Evolutionary conservation across 495 filamentous ascomycete genomes (phyloP).

Genomic region (Daldinia loculata): DNA sequence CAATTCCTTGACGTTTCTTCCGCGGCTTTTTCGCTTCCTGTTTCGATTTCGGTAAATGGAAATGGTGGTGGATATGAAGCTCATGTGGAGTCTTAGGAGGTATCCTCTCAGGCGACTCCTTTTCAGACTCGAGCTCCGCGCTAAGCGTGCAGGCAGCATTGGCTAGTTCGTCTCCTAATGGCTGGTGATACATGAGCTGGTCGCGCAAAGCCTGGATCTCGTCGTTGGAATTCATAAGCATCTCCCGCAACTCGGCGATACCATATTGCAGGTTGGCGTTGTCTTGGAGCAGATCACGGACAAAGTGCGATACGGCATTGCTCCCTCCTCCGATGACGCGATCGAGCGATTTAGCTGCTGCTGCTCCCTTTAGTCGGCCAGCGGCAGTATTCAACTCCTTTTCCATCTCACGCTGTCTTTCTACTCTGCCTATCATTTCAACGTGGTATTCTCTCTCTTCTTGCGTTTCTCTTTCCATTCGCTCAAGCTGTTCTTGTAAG

Average conservation of each 20-base stretch:
- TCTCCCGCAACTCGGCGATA: conserved; percentile 87
- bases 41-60: conserved; percentile 71
- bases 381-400: conserved; percentile 79
- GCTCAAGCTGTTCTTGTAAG: conserved; percentile 85
- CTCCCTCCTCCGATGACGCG: conserved; percentile 60
- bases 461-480: conserved; percentile 83
- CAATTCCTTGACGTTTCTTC: conserved; percentile 72
- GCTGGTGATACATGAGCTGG: conserved; percentile 83
- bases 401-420: conserved; percentile 76
- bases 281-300: conserved; percentile 93
- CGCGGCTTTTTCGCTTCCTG: conserved; percentile 71
- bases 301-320: conserved; percentile 86
- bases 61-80: conserved; percentile 92
- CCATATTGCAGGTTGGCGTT: conserved; percentile 92
- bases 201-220: conserved; percentile 88
- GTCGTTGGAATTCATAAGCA: conserved; percentile 92
- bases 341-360: conserved; percentile 68
- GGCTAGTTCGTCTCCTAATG: conserved; percentile 56
- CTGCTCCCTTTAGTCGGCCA: conserved; percentile 79
- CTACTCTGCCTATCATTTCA: conserved; percentile 82
- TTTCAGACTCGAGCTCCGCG: conserved; percentile 71
- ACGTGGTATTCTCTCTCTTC: conserved; percentile 84
- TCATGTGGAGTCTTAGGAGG: conserved; percentile 67
- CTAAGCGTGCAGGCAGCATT: conserved; percentile 64
- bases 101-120: conserved; percentile 48